Base-by-base conservation (phyloP, 2,329 filamentous ascomycete species). In the Podosphaera aphanis region DNA sequence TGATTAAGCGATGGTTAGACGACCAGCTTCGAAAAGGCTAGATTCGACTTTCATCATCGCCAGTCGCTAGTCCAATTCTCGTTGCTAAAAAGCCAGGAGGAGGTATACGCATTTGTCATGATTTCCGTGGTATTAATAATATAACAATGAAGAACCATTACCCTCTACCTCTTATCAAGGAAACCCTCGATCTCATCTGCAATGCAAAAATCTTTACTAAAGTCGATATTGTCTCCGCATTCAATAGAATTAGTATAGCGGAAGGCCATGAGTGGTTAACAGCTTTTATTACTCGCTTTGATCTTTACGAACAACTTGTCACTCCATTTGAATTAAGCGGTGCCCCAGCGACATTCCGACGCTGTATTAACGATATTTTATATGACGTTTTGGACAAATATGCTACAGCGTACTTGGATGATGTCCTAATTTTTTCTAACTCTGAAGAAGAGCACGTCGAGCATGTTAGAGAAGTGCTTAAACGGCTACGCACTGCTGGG, bases 1-100 rank as follows among this genome's bases (percentile, higher is more conserved):
- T 38, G 35, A 38, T 38, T 38, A 42, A 42, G n/a, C 20, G 23
- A 42, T 42, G 39, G 39, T 23, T 42, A n/a, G 21, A 42, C 27
- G 19, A 42, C 5, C 20, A 23, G 10, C 21, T 42, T n/a, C n/a
- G 16, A 10, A 42, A 42, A 27, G 21, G 39, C n/a, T 25, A 5
- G 20, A 42, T 42, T 5, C 25, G 39, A 42, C 20, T n/a, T n/a
- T 25, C 39, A 23, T 25, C 39, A 19, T 42, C 39, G 5, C 6
- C 19, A 11, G 39, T 21, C n/a, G 19, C 21, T 3, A 13, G 8
- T 25, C 39, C 39, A 10, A 11, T 42, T 7, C 39, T 42, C 5
- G 11, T 27, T 27, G 39, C 23, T n/a, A 11, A 19, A 6, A 42
- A 42, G 15, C 10, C 20, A 27, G 16, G 5, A 7, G 19, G 39